A percentile compares a stretch with the other conserved stretches of the same genome.
Conservation (phyloP, 2,329 filamentous ascomycete species). For the Sarocladium brachiariae region DNA sequence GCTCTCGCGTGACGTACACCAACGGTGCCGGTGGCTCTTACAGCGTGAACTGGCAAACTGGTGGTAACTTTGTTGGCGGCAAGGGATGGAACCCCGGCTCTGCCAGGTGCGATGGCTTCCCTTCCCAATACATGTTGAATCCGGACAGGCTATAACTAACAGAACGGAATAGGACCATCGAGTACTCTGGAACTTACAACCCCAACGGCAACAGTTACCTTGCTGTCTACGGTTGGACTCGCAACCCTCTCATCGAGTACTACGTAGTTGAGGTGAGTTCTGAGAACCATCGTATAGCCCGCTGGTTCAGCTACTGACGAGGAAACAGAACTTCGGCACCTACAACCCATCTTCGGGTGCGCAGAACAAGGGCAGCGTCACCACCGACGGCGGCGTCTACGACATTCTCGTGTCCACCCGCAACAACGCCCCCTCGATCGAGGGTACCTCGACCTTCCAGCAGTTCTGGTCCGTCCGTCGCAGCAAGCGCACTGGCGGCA, state of each 20-base stretch:
- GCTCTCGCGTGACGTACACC: constrained; percentile 35
- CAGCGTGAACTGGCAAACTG: constrained; percentile 35
- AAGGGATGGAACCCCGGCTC: constrained; percentile 52
- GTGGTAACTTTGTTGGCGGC: constrained; percentile 48
- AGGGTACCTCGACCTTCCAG: constrained; percentile 42
- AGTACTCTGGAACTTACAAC: constrained; percentile 31
- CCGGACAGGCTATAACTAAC: no score
- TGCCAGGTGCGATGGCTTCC: constrained; percentile 32
- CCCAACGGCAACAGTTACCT: constrained; percentile 21
- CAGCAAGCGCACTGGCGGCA: constrained; percentile 42
- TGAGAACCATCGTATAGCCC: no score
- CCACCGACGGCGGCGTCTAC: constrained; percentile 29
- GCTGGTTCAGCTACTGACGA: not conserved
- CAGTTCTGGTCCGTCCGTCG: constrained; percentile 47
- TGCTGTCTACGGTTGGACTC: constrained; percentile 29
- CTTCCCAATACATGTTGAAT: no score
- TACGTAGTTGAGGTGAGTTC: constrained; percentile 21
- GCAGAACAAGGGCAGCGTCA: constrained; percentile 26
- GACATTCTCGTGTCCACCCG: constrained; percentile 29
- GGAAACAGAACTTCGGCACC: constrained; percentile 29
- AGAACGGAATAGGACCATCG: constrained; percentile 24
- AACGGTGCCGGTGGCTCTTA: constrained; percentile 38
- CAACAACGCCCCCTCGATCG: constrained; percentile 37
- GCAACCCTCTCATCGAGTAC: constrained; percentile 26
- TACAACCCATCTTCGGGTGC: constrained; percentile 29